Percentiles rank a stretch among this genome's conserved stretches.
Evolutionary conservation across 2,329 filamentous ascomycete species (phyloP).

Genomic region (Hymenoscyphus fructigenus): DNA sequence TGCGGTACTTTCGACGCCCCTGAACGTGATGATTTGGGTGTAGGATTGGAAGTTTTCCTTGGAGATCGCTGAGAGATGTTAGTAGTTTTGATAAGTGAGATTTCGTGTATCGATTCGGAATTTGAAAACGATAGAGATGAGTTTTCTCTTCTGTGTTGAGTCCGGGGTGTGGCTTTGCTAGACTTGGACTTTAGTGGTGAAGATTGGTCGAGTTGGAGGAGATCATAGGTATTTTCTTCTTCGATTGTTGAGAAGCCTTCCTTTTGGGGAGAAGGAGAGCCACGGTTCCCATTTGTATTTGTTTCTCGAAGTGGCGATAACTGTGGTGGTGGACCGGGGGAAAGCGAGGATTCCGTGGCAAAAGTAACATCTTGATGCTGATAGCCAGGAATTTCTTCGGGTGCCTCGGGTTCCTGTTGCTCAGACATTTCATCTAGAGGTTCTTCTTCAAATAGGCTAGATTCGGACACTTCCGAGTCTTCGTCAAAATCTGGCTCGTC

Average conservation of each 20-base stretch:
- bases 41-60: conserved; percentile 18
- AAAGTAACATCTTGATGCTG: conserved; percentile 29
- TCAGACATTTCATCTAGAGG: conserved; percentile 37
- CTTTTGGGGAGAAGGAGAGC: conserved; percentile 32
- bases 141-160: conserved; percentile 15
- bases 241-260: conserved; percentile 47
- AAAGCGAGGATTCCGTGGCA: conserved; percentile 29
- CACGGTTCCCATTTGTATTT: conserved; percentile 33
- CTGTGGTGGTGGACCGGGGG: conserved; percentile 32
- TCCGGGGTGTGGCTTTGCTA: conserved; percentile 16
- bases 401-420: conserved; percentile 12
- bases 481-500: conserved; percentile 33
- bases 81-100: conserved; percentile 26
- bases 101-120: conserved; percentile 21
- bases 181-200: conserved; percentile 35
- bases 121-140: conserved; percentile 15
- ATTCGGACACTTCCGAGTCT: conserved; percentile 31
- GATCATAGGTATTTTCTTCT: conserved; percentile 49
- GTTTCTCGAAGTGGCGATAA: conserved; percentile 47
- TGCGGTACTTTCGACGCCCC: conserved; percentile 17
- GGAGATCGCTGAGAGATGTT: conserved; percentile 16
- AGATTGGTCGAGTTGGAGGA: conserved; percentile 39
- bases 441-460: conserved; percentile 50
- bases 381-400: conserved; percentile 29
- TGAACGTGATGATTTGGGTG: conserved; percentile 9